Evolutionary conservation across 2,329 filamentous ascomycete species (phyloP).

Genomic region (Dothideomycetes sp.): DNA sequence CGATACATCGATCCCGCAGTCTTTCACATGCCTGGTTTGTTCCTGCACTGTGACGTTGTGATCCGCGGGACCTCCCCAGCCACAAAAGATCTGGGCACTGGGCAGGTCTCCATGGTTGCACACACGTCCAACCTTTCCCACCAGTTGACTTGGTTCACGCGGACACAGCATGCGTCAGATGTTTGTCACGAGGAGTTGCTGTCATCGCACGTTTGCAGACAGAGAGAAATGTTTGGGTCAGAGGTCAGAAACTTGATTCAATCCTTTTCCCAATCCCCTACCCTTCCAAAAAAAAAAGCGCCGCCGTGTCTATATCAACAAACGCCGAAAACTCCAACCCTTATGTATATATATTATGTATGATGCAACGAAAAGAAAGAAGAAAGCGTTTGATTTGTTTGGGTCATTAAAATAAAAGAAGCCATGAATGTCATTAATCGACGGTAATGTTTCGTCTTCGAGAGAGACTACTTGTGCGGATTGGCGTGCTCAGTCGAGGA

Average conservation of each 20-base stretch:
- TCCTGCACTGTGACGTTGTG: conserved; percentile 17
- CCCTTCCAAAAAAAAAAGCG: neutral
- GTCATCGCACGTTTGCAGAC: no score
- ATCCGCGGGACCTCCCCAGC: conserved; percentile 12
- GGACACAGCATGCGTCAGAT: neutral
- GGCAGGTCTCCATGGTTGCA: neutral
- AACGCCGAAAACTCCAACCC: neutral
- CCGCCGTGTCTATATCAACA: neutral
- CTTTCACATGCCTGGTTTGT: conserved; percentile 23
- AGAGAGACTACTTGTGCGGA: conserved; percentile 15
- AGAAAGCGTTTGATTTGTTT: neutral
- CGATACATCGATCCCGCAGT: neutral
- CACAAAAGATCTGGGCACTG: conserved; percentile 3
- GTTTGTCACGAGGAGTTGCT: neutral
- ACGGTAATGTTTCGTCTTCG: conserved; percentile 16
- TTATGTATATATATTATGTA: conserved; percentile 12
- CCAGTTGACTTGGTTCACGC: neutral
- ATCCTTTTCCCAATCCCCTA: no score
- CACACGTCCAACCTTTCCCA: neutral
- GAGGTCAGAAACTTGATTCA: no score
- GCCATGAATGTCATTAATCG: conserved; percentile 16
- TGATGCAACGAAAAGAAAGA: conserved; percentile 3
- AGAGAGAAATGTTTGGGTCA: no score
- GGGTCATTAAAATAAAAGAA: neutral
- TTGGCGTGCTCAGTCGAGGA: conserved; percentile 14